Conservation (phyloP, 768 basidiomycete genomes). For the Psilocybe azurescens region DNA sequence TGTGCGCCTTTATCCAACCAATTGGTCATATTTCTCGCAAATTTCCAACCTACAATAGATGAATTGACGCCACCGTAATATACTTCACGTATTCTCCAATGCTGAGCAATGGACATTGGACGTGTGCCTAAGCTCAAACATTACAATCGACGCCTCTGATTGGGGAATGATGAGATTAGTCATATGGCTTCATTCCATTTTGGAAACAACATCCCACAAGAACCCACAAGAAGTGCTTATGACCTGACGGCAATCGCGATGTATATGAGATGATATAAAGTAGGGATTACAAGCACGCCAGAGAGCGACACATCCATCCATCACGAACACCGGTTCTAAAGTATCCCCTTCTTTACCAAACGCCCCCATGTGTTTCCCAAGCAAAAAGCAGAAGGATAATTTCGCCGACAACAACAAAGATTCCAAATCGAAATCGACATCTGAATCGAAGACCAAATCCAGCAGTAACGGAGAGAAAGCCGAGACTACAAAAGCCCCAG, state of each 20-base stretch:
- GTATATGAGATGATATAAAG: conserved; percentile 17
- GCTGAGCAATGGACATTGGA: background rate
- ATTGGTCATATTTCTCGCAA: background rate
- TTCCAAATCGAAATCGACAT: background rate
- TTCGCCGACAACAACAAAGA: conserved; percentile 31
- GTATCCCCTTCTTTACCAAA: conserved; percentile 12
- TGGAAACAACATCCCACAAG: conserved; percentile 24
- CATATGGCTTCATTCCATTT: conserved; percentile 17
- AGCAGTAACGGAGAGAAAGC: conserved; percentile 22
- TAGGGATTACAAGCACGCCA: conserved; percentile 13
- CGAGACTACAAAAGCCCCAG: conserved; percentile 32
- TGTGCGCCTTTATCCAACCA: background rate
- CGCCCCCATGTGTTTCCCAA: conserved; percentile 40
- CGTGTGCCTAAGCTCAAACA: background rate
- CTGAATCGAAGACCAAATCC: conserved; percentile 17
- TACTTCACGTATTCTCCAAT: background rate
- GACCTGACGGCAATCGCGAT: conserved; percentile 16
- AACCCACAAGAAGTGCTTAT: conserved; percentile 18
- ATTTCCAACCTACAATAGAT: background rate
- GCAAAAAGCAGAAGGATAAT: conserved; percentile 39
- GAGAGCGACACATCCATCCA: conserved; percentile 13
- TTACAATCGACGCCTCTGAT: background rate
- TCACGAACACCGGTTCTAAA: conserved; percentile 2
- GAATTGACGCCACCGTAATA: background rate
- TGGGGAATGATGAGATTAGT: conserved; percentile 1